phyloP scores from a whole-genome alignment of 2,329 filamentous ascomycete genomes.

The Clonostachys sp. region DNA sequence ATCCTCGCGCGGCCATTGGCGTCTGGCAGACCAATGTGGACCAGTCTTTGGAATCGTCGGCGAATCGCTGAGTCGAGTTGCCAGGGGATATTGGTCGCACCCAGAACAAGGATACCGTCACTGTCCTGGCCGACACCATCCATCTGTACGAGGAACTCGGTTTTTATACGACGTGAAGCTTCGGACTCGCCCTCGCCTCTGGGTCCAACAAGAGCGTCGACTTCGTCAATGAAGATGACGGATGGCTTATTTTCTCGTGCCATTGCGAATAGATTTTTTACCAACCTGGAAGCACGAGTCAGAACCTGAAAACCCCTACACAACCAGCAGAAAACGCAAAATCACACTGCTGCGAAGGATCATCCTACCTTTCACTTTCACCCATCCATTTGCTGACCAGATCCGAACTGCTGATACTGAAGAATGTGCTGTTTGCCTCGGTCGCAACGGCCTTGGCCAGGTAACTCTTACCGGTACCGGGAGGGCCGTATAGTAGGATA shows the following conservation, averaged over 20 bases:
- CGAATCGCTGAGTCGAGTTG: slow-evolving; percentile 95
- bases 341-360: background rate
- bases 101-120: slow-evolving; percentile 87
- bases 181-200: slow-evolving; percentile 94
- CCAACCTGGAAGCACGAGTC: slow-evolving; percentile 54
- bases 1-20: slow-evolving; percentile 81
- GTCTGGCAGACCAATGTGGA: slow-evolving; percentile 93
- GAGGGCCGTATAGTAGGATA: slow-evolving; percentile 91
- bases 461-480: slow-evolving; percentile 96
- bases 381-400: slow-evolving; percentile 99
- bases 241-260: slow-evolving; percentile 96
- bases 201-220: slow-evolving; percentile 92
- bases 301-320: background rate
- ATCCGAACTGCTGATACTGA: slow-evolving; percentile 96
- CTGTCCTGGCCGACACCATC: slow-evolving; percentile 96
- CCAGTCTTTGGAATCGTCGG: slow-evolving; percentile 89
- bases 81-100: slow-evolving; percentile 98
- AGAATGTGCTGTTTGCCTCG: slow-evolving; percentile 98
- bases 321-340: background rate
- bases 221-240: slow-evolving; percentile 98
- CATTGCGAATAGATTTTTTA: slow-evolving; percentile 97
- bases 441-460: slow-evolving; percentile 96
- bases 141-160: slow-evolving; percentile 97
- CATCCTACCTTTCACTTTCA: slow-evolving; percentile 81
- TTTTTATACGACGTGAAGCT: slow-evolving; percentile 96